Base-by-base conservation (phyloP, 2,329 filamentous ascomycete species). In the Decorospora gaudefroyi region DNA sequence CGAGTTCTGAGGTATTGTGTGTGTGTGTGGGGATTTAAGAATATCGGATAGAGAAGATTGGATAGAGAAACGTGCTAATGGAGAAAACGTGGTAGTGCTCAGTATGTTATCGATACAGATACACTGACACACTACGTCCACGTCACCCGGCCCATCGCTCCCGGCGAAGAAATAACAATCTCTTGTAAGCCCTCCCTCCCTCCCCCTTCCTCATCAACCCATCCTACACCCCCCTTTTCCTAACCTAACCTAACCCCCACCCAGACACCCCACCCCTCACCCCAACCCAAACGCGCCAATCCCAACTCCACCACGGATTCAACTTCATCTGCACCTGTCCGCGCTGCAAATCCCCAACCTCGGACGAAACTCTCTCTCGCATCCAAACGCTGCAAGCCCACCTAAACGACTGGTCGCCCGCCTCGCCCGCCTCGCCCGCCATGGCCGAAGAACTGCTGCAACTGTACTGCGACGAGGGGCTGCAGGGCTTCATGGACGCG, bases 301-400 rank as follows among this genome's bases (percentile, higher is more conserved):
- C 53, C 0, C 58, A 67, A 32, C 57, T 72, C 4, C 40, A 46
- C 12, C 43, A 62, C 6, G 68, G 65, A 5, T 72, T 74, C 44
- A 67, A 71, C n/a, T 76, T 76, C 42, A 66, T 55, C 2, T 76
- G 73, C 46, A 51, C 55, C 1, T 76, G 73, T 47, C 22, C 53
- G 1, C 68, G 70, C 21, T 76, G 73, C 45, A 54, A 49, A 2
- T 26, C 53, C 3, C 47, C 57, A 2, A 25, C 50, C 9, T 67
- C 69, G 2, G 72, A 74, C 40, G 27, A 43, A 3, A 59, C 53
- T 0, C 53, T 75, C 4, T 30, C 37, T 2, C 34, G 53, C 3
- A 71, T 74, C 12, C 42, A 56, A 6, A 28, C 33, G 17, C 44
- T 73, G 2, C 70, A 73, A 45, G 18, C 27, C 2, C 38, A 54